Percentiles rank a stretch among this genome's conserved stretches.
These are phyloP conservation scores for Medicago arabica DNA, from an alignment of 306 rosid genomes.

Conservation along the genomic window DNA sequence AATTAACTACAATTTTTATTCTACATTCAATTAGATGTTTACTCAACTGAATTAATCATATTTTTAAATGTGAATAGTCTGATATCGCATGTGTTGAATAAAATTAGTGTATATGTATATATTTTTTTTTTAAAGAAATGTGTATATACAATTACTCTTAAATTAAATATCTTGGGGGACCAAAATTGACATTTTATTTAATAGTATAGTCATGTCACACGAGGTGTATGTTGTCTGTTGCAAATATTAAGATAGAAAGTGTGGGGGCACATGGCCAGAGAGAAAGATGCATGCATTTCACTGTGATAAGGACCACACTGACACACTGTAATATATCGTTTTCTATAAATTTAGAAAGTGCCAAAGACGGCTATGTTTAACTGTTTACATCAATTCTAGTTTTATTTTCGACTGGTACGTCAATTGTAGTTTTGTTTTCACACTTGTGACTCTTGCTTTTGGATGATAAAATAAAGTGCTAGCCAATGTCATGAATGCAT, in stretches of 20 bases:
- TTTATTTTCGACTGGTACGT: background rate
- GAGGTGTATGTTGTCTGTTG: conserved; percentile 34
- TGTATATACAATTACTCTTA: no score
- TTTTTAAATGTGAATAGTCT: no score
- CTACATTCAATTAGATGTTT: no score
- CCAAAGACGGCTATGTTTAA: conserved; percentile 20
- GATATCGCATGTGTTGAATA: no score
- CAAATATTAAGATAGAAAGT: conserved; percentile 18
- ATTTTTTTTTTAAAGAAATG: no score
- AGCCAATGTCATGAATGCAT: background rate
- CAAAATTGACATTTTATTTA: conserved; percentile 25
- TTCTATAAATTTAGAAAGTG: conserved; percentile 31
- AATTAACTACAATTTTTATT: no score
- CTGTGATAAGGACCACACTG: conserved; percentile 36
- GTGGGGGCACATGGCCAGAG: conserved; percentile 4
- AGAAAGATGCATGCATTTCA: conserved; percentile 36
- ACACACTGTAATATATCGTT: conserved; percentile 23
- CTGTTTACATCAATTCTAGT: conserved; percentile 11
- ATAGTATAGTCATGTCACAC: conserved; percentile 24
- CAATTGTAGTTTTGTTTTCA: conserved; percentile 1
- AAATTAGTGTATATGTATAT: no score
- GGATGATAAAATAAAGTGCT: conserved; percentile 5
- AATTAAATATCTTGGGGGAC: conserved; percentile 31
- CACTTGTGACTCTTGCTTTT: conserved; percentile 10
- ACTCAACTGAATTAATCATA: no score